Conservation (phyloP, 1,139 yeast species). For the Nadsonia commutata region DNA sequence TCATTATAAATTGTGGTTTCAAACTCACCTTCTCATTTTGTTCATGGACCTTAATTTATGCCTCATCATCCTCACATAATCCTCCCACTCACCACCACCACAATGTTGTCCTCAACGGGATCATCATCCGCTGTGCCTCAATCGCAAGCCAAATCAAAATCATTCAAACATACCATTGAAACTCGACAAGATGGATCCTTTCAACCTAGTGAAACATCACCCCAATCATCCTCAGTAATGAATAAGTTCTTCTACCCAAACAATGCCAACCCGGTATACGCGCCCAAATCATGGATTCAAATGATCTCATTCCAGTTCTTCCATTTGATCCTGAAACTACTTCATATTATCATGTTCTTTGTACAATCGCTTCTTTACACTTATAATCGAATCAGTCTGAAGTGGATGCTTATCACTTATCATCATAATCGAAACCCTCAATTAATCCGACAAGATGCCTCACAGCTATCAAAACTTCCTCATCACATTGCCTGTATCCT, state of each 20-base stretch:
- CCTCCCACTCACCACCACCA: too few relatives aligned
- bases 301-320: constrained; percentile 7
- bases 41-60: too few relatives aligned
- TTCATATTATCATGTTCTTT: constrained; percentile 12
- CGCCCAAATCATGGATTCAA: background rate
- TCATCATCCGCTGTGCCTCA: background rate
- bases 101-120: too few relatives aligned
- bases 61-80: too few relatives aligned
- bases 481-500: constrained; percentile 58
- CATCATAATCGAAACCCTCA: constrained; percentile 79
- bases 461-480: constrained; percentile 61
- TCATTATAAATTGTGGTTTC: too few relatives aligned
- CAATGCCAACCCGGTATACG: background rate
- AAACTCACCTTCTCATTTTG: too few relatives aligned
- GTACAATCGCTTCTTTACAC: constrained; percentile 8
- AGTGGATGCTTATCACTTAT: constrained; percentile 49
- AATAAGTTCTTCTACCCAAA: background rate
- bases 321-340: constrained; percentile 10
- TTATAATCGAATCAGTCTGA: constrained; percentile 41
- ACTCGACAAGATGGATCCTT: background rate
- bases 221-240: background rate
- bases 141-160: background rate
- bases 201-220: background rate
- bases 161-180: background rate
- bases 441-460: constrained; percentile 71